Percentiles rank a stretch among this genome's conserved stretches.
Conservation (phyloP, 805 yeast genomes). For the Zygotorulaspora chibaensis region DNA sequence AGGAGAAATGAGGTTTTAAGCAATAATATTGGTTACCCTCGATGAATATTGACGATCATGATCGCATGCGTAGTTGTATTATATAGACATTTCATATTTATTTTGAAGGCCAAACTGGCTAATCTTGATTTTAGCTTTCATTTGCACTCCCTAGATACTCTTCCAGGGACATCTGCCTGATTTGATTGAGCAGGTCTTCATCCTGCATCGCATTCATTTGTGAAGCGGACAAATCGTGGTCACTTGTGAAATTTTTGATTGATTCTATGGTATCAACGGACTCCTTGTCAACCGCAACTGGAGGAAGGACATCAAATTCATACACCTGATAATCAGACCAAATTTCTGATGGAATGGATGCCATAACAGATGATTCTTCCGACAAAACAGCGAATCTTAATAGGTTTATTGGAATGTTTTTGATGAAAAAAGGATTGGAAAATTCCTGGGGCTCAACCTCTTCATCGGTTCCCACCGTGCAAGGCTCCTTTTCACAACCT, state of each 20-base stretch:
- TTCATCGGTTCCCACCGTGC: conserved; percentile 1
- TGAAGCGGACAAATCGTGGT: conserved; percentile 25
- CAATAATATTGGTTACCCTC: not conserved
- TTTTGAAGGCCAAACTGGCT: not conserved
- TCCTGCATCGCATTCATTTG: conserved; percentile 33
- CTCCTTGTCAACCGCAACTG: conserved; percentile 38
- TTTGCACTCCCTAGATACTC: conserved; percentile 29
- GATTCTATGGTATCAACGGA: conserved; percentile 36
- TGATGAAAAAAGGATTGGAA: conserved; percentile 22
- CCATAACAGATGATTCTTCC: conserved; percentile 68
- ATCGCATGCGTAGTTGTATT: not conserved
- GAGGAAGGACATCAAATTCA: conserved; percentile 74
- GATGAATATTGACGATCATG: not conserved
- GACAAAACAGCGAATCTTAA: conserved; percentile 65
- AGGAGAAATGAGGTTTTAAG: too few species aligned
- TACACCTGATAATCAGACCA: conserved; percentile 60
- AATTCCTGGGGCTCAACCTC: not conserved
- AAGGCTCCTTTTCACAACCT: conserved; percentile 10
- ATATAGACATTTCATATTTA: not conserved
- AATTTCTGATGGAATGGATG: conserved; percentile 55
- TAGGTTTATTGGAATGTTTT: conserved; percentile 52
- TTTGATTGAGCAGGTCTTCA: conserved; percentile 29
- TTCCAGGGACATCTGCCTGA: conserved; percentile 32
- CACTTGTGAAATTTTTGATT: conserved; percentile 35
- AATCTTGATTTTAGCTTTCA: conserved; percentile 10